A percentile compares a stretch with the other conserved stretches of the same genome.
phyloP scores from a whole-genome alignment of 2,329 filamentous ascomycete species.

The Chrysoporthe deuterocubensis region DNA sequence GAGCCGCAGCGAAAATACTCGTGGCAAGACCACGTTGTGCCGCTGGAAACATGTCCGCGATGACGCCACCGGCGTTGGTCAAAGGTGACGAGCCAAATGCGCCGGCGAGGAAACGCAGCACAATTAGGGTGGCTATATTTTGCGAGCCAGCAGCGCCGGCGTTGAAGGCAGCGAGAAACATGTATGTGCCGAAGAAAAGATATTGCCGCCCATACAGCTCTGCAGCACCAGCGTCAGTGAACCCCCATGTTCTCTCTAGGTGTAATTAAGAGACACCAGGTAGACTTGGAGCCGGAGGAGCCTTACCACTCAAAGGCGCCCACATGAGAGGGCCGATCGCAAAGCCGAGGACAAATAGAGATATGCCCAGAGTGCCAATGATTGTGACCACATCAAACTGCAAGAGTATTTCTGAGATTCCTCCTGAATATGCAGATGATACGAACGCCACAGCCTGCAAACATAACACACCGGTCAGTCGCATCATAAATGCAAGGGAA shows the following conservation, averaged over 20 bases:
- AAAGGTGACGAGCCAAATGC: slow-evolving; percentile 65
- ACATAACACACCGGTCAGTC: not conserved
- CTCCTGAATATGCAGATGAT: slow-evolving; percentile 65
- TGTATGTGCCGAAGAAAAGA: slow-evolving; percentile 63
- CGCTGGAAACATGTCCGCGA: slow-evolving; percentile 65
- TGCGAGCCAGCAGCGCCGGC: slow-evolving; percentile 60
- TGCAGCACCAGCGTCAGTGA: not conserved
- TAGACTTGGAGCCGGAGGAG: not conserved
- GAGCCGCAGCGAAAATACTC: slow-evolving; percentile 63
- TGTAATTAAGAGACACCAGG: not conserved
- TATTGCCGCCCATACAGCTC: slow-evolving; percentile 66
- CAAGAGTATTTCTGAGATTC: slow-evolving; percentile 51
- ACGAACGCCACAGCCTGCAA: slow-evolving; percentile 59
- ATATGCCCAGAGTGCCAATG: slow-evolving; percentile 61
- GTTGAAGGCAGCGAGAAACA: slow-evolving; percentile 64
- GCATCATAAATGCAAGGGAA: too few relatives aligned
- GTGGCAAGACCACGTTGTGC: slow-evolving; percentile 61
- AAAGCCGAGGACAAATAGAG: slow-evolving; percentile 67
- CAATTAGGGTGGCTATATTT: slow-evolving; percentile 62
- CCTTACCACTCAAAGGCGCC: slow-evolving; percentile 55
- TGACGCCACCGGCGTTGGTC: slow-evolving; percentile 65
- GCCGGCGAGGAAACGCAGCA: slow-evolving; percentile 72
- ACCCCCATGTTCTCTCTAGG: too few relatives aligned
- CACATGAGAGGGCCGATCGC: slow-evolving; percentile 66
- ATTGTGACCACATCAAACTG: slow-evolving; percentile 54